Percentiles rank a stretch among this genome's conserved stretches.
phyloP scores from a whole-genome alignment of 2,329 filamentous ascomycete genomes.

The Phyllosticta ampelicida region DNA sequence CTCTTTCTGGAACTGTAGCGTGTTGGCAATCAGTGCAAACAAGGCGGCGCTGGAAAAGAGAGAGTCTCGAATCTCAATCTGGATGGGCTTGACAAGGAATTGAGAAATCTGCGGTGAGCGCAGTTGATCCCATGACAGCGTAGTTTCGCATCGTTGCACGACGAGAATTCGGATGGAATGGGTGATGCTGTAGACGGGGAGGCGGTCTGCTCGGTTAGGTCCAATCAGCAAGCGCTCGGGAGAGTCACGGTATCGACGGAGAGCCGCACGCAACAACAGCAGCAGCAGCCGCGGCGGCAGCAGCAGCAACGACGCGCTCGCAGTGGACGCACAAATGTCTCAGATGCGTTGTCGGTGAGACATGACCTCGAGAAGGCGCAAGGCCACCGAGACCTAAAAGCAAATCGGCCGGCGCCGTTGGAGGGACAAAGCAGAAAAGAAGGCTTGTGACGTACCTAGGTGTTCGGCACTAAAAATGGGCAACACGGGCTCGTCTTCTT shows the following conservation, averaged over 20 bases:
- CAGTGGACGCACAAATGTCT: not conserved
- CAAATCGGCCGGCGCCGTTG: not conserved
- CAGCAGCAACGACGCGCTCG: too few species aligned
- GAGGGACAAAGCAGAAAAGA: not conserved
- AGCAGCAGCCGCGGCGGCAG: too few species aligned
- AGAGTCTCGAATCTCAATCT: conserved; percentile 71
- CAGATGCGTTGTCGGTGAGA: not conserved
- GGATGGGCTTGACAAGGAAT: conserved; percentile 91
- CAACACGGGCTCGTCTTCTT: conserved; percentile 25
- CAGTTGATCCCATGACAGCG: conserved; percentile 86
- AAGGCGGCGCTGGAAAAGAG: conserved; percentile 80
- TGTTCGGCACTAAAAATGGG: conserved; percentile 29
- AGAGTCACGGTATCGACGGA: not conserved
- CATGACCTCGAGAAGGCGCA: too few species aligned
- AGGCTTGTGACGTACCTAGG: conserved; percentile 20
- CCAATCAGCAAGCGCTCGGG: conserved; percentile 16
- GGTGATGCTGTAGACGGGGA: conserved; percentile 83
- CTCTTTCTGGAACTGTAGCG: conserved; percentile 86
- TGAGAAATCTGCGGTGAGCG: conserved; percentile 93
- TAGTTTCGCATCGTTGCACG: conserved; percentile 77
- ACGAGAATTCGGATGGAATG: conserved; percentile 82
- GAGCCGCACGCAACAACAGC: not conserved
- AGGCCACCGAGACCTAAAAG: too few species aligned
- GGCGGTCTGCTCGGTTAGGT: conserved; percentile 49
- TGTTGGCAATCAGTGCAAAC: conserved; percentile 88